phyloP scores from a whole-genome alignment of 352 stramenopile species.

The Globisporangium parvum region DNA sequence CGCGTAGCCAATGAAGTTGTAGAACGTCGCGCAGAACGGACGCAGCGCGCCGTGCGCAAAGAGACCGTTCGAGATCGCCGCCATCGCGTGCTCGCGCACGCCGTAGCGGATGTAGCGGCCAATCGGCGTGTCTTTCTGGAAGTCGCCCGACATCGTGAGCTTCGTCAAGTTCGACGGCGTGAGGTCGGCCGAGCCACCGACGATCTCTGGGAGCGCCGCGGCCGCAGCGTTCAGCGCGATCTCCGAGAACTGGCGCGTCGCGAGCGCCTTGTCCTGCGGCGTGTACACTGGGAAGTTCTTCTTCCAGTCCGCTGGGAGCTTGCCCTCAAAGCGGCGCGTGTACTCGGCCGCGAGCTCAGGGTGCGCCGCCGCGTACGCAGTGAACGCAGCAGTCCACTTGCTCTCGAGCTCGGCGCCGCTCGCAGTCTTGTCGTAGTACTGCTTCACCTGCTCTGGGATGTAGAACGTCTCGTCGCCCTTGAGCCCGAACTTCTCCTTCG shows the following conservation, averaged over 20 bases:
- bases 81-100: conserved; percentile 98
- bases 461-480: conserved; percentile 91
- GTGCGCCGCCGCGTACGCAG: conserved; percentile 85
- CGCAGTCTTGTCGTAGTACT: conserved; percentile 85
- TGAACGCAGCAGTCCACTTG: conserved; percentile 92
- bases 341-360: conserved; percentile 94
- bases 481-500: conserved; percentile 92
- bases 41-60: conserved; percentile 95
- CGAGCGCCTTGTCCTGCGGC: conserved; percentile 82
- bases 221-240: conserved; percentile 94
- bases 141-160: conserved; percentile 94
- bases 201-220: conserved; percentile 91
- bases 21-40: conserved; percentile 99
- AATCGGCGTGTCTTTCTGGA: conserved; percentile 94
- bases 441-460: conserved; percentile 91
- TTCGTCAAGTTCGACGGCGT: conserved; percentile 97
- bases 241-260: conserved; percentile 94
- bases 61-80: conserved; percentile 97
- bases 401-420: conserved; percentile 63
- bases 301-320: conserved; percentile 91
- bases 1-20: conserved; percentile 99
- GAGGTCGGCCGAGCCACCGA: conserved; percentile 98
- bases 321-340: conserved; percentile 88
- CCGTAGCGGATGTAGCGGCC: conserved; percentile 98
- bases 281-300: conserved; percentile 91